Evolutionary conservation across 768 basidiomycete species (phyloP).

Genomic region (Termitomyces sp.): DNA sequence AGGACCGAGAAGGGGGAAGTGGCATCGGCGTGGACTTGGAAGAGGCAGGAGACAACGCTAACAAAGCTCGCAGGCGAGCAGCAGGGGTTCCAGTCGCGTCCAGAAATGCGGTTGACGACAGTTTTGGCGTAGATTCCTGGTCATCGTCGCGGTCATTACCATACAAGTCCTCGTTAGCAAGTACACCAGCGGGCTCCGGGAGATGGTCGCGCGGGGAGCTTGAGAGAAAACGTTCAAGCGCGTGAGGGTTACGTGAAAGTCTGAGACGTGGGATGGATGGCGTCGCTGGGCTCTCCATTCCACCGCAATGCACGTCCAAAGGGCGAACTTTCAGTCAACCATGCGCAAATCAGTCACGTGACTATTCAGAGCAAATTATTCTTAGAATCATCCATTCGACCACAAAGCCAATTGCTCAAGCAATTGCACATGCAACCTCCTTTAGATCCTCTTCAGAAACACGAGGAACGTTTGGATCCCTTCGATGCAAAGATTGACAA

Average conservation of each 20-base stretch:
- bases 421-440: conserved; percentile 29
- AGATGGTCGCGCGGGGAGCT: conserved; percentile 28
- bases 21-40: conserved; percentile 19
- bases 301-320: background rate
- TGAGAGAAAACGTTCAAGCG: conserved; percentile 21
- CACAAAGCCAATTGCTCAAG: background rate
- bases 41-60: conserved; percentile 42
- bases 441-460: conserved; percentile 45
- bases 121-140: conserved; percentile 32
- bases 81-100: conserved; percentile 42
- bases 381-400: too few relatives aligned
- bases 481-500: conserved; percentile 46
- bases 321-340: background rate
- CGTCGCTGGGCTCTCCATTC: conserved; percentile 22
- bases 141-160: conserved; percentile 28
- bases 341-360: background rate
- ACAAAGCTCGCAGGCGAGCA: conserved; percentile 55
- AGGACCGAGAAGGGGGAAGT: conserved; percentile 26
- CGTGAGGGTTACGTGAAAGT: conserved; percentile 21
- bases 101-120: conserved; percentile 16
- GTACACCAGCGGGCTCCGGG: conserved; percentile 22
- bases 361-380: background rate
- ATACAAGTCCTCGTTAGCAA: conserved; percentile 19
- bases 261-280: conserved; percentile 28
- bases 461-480: conserved; percentile 54